These are phyloP conservation scores for Stagonosporopsis vannaccii DNA, from an alignment of 2,329 filamentous ascomycete species.

Conservation along the genomic window DNA sequence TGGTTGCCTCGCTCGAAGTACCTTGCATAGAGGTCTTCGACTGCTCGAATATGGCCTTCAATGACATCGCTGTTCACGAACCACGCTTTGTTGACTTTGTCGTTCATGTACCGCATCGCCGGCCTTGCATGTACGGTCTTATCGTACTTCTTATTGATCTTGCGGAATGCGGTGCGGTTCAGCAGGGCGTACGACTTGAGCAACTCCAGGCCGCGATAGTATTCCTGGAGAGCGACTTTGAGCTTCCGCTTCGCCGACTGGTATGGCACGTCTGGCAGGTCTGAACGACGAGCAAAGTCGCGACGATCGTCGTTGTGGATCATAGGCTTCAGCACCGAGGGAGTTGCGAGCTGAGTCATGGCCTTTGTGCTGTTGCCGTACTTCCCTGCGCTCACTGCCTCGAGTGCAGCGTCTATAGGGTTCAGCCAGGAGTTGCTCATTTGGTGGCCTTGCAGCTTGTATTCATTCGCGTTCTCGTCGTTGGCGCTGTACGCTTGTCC, in stretches of 20 bases:
- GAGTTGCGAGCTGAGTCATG: constrained; percentile 48
- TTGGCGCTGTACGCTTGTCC: constrained; percentile 31
- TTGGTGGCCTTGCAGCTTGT: constrained; percentile 22
- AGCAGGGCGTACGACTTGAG: constrained; percentile 90
- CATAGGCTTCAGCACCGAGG: constrained; percentile 51
- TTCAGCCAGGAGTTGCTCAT: constrained; percentile 36
- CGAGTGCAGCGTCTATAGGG: constrained; percentile 53
- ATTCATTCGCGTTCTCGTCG: constrained; percentile 28
- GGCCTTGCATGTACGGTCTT: constrained; percentile 84
- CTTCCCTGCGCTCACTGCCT: constrained; percentile 51
- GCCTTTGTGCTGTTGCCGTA: constrained; percentile 64
- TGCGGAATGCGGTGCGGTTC: constrained; percentile 92
- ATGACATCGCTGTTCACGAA: constrained; percentile 90
- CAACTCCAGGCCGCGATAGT: constrained; percentile 88
- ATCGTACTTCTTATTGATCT: constrained; percentile 99
- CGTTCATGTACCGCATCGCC: constrained; percentile 81
- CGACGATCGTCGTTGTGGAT: constrained; percentile 43
- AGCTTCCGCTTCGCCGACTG: constrained; percentile 88
- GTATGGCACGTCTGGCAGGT: constrained; percentile 72
- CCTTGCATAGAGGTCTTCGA: constrained; percentile 90
- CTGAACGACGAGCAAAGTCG: constrained; percentile 53
- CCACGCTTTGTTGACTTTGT: constrained; percentile 88
- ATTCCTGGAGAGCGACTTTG: constrained; percentile 89
- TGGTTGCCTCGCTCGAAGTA: constrained; percentile 95
- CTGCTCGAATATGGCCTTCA: constrained; percentile 78